Conservation (phyloP, 2,329 filamentous ascomycete species). For the Penicillium sp. region DNA sequence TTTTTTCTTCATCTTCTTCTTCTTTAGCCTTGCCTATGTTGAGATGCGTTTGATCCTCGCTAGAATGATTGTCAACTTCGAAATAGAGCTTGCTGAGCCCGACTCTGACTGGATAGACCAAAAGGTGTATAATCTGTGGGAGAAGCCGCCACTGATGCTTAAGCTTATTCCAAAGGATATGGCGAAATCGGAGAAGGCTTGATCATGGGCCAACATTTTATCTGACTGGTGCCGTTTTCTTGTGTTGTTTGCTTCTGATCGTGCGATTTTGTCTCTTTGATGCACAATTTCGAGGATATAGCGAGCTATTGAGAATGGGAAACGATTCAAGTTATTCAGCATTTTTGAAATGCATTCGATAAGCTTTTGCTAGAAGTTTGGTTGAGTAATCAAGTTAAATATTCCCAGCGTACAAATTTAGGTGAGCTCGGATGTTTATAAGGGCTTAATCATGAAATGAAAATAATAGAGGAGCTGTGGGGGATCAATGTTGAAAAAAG, state of each 20-base stretch:
- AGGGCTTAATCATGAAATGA: no score
- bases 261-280: not conserved
- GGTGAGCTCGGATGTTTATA: no score
- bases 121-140: not conserved
- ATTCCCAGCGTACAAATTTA: no score
- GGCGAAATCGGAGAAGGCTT: conserved; percentile 13
- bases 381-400: no score
- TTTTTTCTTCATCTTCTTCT: no score
- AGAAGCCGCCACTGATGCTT: conserved; percentile 2
- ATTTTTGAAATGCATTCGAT: not conserved
- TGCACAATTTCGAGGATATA: not conserved
- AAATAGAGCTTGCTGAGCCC: conserved; percentile 1
- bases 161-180: conserved; percentile 4
- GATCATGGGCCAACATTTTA: not conserved
- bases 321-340: not conserved
- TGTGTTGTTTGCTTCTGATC: not conserved
- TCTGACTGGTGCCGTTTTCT: not conserved
- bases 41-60: conserved; percentile 8
- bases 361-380: no score
- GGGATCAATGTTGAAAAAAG: not conserved
- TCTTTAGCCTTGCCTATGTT: conserved; percentile 3
- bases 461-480: not conserved
- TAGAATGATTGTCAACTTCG: conserved; percentile 2
- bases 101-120: conserved; percentile 2
- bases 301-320: not conserved